A percentile compares a stretch with the other conserved stretches of the same genome.
phyloP scores from a whole-genome alignment of 2,329 filamentous ascomycete species.

The Diaporthe ampelina region DNA sequence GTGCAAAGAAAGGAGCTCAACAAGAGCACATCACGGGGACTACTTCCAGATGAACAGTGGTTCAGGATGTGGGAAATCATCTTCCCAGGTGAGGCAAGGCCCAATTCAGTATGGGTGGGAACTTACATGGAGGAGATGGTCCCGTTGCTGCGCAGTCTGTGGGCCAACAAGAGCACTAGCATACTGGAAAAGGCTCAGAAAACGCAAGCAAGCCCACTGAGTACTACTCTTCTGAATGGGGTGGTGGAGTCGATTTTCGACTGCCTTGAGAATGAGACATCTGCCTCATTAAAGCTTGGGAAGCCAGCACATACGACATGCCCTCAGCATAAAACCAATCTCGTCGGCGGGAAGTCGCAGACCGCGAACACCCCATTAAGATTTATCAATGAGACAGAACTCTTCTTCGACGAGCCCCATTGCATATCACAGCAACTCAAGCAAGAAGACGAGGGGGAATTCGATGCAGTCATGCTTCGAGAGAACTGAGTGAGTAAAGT shows the following conservation, averaged over 20 bases:
- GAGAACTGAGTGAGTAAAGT: too few relatives aligned
- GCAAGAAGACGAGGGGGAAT: too few relatives aligned
- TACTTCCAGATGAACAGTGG: neutral
- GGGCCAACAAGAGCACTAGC: neutral
- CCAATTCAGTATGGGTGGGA: neutral
- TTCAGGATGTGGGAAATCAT: conserved; percentile 24
- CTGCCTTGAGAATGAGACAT: neutral
- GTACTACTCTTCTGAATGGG: rapidly evolving
- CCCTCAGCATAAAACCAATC: neutral
- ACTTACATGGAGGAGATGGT: conserved; percentile 21
- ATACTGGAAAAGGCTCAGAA: neutral
- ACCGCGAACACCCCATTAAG: neutral
- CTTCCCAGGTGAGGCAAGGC: neutral
- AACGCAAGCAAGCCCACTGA: rapidly evolving
- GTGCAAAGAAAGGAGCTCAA: neutral
- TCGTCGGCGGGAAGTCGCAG: neutral
- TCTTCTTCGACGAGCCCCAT: neutral
- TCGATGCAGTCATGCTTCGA: too few relatives aligned
- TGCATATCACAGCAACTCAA: too few relatives aligned
- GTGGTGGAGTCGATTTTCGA: neutral
- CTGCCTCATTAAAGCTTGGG: neutral
- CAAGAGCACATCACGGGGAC: neutral
- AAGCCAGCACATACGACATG: neutral
- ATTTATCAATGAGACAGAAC: neutral
- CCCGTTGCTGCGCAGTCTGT: conserved; percentile 1